These are phyloP conservation scores for Fusarium hainanense DNA, from an alignment of 2,329 filamentous ascomycete genomes.

Conservation along the genomic window DNA sequence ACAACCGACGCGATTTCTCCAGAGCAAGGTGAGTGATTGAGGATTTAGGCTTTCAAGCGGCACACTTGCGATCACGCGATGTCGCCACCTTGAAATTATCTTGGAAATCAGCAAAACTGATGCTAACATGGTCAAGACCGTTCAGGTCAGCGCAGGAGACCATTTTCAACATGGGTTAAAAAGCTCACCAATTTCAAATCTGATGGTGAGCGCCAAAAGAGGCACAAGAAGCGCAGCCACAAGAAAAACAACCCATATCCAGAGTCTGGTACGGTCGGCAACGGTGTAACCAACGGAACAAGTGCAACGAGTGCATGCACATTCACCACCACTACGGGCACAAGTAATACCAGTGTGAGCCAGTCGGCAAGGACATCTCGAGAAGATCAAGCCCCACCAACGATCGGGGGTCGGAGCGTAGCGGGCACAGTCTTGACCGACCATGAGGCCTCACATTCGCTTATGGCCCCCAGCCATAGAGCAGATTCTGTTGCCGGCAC, in stretches of 20 bases:
- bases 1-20: constrained; percentile 44
- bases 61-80: background rate
- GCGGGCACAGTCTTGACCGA: constrained; percentile 88
- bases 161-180: constrained; percentile 94
- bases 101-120: background rate
- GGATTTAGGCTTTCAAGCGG: background rate
- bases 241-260: constrained; percentile 95
- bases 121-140: constrained; percentile 68
- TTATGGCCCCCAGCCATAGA: constrained; percentile 79
- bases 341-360: constrained; percentile 64
- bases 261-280: constrained; percentile 72
- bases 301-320: constrained; percentile 67
- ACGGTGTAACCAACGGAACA: constrained; percentile 51
- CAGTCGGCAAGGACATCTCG: constrained; percentile 70
- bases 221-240: constrained; percentile 64
- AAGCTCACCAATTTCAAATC: constrained; percentile 89
- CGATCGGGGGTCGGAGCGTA: constrained; percentile 75
- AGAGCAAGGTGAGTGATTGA: constrained; percentile 39
- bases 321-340: constrained; percentile 64
- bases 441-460: constrained; percentile 78
- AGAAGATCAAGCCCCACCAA: constrained; percentile 67
- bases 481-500: constrained; percentile 77
- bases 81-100: constrained; percentile 15
- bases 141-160: constrained; percentile 76
- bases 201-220: constrained; percentile 61